Evolutionary conservation across 139 green algal species (phyloP).

Genomic region (Micractinium conductrix): DNA sequence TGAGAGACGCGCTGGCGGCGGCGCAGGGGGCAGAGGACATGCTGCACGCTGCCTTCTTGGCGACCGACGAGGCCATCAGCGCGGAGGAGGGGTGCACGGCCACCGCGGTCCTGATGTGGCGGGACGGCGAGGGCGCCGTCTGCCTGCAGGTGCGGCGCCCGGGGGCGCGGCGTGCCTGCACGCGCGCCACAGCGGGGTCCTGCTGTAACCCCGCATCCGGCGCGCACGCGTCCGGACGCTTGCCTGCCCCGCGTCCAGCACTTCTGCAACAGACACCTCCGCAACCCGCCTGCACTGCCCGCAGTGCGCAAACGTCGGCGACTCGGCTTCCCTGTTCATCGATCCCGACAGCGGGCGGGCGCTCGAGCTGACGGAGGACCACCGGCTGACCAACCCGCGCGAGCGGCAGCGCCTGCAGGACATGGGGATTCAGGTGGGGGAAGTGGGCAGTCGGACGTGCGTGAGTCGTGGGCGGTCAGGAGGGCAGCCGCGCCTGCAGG

Average conservation of each 20-base stretch:
- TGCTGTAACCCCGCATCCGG: no score
- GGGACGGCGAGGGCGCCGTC: conserved; percentile 29
- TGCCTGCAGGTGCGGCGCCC: conserved; percentile 53
- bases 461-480: not conserved
- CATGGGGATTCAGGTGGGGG: conserved; percentile 52
- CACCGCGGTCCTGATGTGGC: conserved; percentile 74
- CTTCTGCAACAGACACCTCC: not conserved
- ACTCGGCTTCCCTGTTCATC: conserved; percentile 61
- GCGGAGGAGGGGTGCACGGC: conserved; percentile 77
- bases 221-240: no score
- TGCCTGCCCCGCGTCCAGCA: not conserved
- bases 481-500: conserved; percentile 56
- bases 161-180: no score
- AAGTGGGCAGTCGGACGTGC: not conserved
- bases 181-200: no score
- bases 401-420: conserved; percentile 61
- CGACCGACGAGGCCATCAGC: conserved; percentile 43
- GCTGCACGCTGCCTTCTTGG: conserved; percentile 46
- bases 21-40: conserved; percentile 1
- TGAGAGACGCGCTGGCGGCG: not conserved
- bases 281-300: not conserved
- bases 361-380: conserved; percentile 65
- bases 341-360: not conserved
- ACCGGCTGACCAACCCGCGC: conserved; percentile 60
- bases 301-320: conserved; percentile 78